Evolutionary conservation across 2,329 filamentous ascomycete species (phyloP), one percentile per base, ranked within the genome.

Genomic region (Colletotrichum sp.): DNA sequence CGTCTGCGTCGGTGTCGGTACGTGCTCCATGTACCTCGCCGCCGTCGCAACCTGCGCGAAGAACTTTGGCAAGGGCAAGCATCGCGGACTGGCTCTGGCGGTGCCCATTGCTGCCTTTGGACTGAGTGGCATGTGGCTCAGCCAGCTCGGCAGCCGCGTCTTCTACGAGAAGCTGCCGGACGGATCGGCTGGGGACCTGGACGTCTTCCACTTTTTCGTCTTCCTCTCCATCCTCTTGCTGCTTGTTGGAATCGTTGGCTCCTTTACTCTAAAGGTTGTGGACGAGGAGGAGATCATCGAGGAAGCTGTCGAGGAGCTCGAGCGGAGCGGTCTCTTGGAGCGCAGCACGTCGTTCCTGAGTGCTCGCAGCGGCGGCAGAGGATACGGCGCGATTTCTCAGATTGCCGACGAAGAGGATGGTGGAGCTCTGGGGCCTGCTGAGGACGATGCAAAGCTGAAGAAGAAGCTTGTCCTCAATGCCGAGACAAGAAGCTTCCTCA

Each of bases 31-130:
- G 92, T 99, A 99, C 84, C 89, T 99, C 72, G 91, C 93, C 67
- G 94, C 95, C 3, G 94, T 99, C n/a, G 96, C 96, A 8, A 98
- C 96, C 0, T 98, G 96, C 82, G 97, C 97, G 44, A 99, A 99
- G 92, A 99, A 99, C 86, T 99, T 99, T 86, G 96, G 96, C 65
- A 93, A 94, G 76, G 95, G 96, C 6, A 95, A 93, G 81, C 93
- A 98, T 81, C 94, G 96, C 81, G 97, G 97, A 0, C 87, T 99
- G 67, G 96, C 98, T 76, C 89, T 99, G 71, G 96, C 96, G 2
- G 90, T 95, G 76, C 97, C 97, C 2, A 98, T 99, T 83, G 95
- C 97, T 1, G 94, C 95, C 8, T 98, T 98, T 83, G 97, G 97
- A 0, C 85, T 99, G 72, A 98, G 96, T 82, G 96, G 96, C 64